A percentile compares a stretch with the other conserved stretches of the same genome.
Evolutionary conservation across 495 filamentous ascomycete species (phyloP).

Genomic region (Antarctomyces pellizariae): DNA sequence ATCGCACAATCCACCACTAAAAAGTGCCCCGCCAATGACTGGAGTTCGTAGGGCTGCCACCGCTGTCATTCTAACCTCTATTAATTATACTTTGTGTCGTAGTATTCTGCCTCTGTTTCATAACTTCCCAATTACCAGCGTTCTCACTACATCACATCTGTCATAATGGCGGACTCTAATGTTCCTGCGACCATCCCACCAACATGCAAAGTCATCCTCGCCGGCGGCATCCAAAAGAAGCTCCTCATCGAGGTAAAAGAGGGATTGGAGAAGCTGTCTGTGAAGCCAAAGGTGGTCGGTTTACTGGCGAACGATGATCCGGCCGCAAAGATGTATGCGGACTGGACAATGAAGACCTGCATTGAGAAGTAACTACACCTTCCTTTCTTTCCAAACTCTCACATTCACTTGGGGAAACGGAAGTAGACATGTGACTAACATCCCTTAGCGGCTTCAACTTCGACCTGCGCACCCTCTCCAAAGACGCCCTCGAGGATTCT

Average conservation of each 20-base stretch:
- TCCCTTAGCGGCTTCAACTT: slow-evolving; percentile 64
- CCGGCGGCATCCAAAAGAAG: slow-evolving; percentile 58
- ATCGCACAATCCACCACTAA: no score
- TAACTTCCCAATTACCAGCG: no score
- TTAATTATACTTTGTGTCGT: no score
- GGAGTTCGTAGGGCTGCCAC: no score
- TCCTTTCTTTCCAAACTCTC: slow-evolving; percentile 7
- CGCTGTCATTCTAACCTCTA: no score
- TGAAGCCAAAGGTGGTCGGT: slow-evolving; percentile 57
- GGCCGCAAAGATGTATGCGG: slow-evolving; percentile 75
- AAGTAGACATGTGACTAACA: slow-evolving; percentile 3
- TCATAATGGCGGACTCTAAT: no score
- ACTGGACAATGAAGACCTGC: slow-evolving; percentile 93
- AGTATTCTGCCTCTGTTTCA: no score
- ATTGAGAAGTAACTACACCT: slow-evolving; percentile 53
- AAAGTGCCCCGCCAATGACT: no score
- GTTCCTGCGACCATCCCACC: slow-evolving; percentile 18
- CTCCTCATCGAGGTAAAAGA: slow-evolving; percentile 56
- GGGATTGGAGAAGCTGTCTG: slow-evolving; percentile 37
- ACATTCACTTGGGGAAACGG: slow-evolving; percentile 9
- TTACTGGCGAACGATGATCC: slow-evolving; percentile 86
- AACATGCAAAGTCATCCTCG: slow-evolving; percentile 78
- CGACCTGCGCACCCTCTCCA: slow-evolving; percentile 55
- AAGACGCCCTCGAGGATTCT: slow-evolving; percentile 69
- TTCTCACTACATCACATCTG: no score